Conservation (phyloP, 2,329 filamentous ascomycete species). For the Fusarium burgessii region DNA sequence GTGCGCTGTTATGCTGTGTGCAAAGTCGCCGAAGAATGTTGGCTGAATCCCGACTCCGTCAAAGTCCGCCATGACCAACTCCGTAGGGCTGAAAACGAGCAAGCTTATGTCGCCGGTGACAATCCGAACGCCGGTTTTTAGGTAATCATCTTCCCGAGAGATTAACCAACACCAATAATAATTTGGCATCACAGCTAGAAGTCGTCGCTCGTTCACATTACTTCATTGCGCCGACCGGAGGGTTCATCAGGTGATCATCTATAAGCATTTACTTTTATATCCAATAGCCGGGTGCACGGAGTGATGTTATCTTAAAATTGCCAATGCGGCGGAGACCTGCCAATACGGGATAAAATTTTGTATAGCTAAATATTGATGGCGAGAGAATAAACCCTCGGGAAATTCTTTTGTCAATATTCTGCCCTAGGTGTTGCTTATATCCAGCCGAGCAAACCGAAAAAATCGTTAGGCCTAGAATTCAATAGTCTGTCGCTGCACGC, state of each 20-base stretch:
- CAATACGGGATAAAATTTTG: too few species aligned
- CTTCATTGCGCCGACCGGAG: fast-evolving
- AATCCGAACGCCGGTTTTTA: neutral
- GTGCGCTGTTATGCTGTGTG: fast-evolving
- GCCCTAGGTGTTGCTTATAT: neutral
- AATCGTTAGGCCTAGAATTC: neutral
- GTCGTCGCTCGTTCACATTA: neutral
- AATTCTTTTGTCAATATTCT: neutral
- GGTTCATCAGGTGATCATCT: too few species aligned
- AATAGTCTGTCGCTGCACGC: neutral
- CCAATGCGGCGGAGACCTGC: too few species aligned
- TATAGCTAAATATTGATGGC: too few species aligned
- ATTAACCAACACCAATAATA: fast-evolving
- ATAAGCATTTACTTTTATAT: too few species aligned
- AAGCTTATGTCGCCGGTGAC: neutral
- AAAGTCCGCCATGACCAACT: neutral
- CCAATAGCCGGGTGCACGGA: too few species aligned
- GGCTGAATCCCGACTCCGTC: neutral
- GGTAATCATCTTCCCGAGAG: neutral
- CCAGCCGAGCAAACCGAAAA: neutral
- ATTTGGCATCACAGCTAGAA: too few species aligned
- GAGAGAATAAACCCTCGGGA: neutral
- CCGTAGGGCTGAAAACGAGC: neutral
- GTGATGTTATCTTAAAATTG: too few species aligned
- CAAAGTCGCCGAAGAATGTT: constrained; percentile 10